Evolutionary conservation across 768 basidiomycete species (phyloP).

Genomic region (Suillus subluteus): DNA sequence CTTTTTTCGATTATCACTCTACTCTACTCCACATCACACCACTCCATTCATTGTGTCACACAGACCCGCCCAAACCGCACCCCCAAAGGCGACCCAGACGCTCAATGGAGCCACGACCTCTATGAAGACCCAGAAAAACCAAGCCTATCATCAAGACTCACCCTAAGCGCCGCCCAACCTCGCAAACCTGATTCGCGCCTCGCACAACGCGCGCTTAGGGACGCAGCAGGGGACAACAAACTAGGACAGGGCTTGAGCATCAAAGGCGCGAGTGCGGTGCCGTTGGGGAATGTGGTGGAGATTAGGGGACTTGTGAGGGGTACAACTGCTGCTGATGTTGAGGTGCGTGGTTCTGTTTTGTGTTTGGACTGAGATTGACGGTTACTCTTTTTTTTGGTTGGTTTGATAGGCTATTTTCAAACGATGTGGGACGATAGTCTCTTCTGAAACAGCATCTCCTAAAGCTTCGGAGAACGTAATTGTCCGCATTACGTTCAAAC

Average conservation of each 20-base stretch:
- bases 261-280: conserved; percentile 63
- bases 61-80: conserved; percentile 50
- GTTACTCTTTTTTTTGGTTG: not conserved
- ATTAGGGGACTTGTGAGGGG: conserved; percentile 74
- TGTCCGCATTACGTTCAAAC: conserved; percentile 77
- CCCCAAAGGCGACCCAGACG: conserved; percentile 68
- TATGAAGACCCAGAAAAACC: conserved; percentile 61
- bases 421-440: conserved; percentile 69
- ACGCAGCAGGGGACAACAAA: conserved; percentile 48
- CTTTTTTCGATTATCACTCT: not conserved
- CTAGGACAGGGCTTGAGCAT: conserved; percentile 48
- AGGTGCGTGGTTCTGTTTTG: conserved; percentile 26
- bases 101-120: conserved; percentile 74
- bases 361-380: not conserved
- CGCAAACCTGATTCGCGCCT: conserved; percentile 60
- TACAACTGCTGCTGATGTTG: conserved; percentile 82
- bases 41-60: not conserved
- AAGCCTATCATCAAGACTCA: conserved; percentile 60
- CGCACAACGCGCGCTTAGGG: conserved; percentile 64
- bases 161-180: conserved; percentile 39
- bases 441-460: conserved; percentile 31
- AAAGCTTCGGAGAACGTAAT: conserved; percentile 42
- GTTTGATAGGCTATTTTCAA: conserved; percentile 69
- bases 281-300: conserved; percentile 69
- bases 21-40: not conserved